A percentile compares a stretch with the other conserved stretches of the same genome.
These are phyloP conservation scores for Sarcodon aspratus DNA, from an alignment of 768 basidiomycete genomes.

Conservation along the genomic window DNA sequence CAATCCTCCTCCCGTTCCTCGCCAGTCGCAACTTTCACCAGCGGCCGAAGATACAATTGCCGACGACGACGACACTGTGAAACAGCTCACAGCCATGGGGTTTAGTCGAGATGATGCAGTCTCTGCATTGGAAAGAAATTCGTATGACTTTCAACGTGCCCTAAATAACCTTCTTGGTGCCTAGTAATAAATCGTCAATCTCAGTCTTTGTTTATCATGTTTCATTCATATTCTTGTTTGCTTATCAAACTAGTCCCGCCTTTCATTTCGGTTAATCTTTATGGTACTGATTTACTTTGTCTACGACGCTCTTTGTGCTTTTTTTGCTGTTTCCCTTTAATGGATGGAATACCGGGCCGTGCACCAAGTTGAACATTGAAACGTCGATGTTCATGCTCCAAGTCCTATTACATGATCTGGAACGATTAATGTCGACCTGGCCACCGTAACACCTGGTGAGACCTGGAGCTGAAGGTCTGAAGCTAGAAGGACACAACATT, in stretches of 20 bases:
- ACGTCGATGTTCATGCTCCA: too few species aligned
- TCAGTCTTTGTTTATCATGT: background rate
- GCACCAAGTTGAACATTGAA: too few species aligned
- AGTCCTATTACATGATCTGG: too few species aligned
- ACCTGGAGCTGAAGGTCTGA: too few species aligned
- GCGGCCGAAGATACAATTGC: constrained; percentile 39
- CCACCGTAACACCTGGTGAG: too few species aligned
- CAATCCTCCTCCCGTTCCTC: constrained; percentile 29
- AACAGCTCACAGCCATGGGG: constrained; percentile 81
- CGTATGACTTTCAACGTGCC: constrained; percentile 73
- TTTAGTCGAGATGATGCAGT: constrained; percentile 79
- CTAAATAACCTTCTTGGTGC: constrained; percentile 59
- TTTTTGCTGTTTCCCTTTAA: too few species aligned
- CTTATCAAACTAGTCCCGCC: background rate
- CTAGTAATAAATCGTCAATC: background rate
- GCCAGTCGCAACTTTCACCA: constrained; percentile 18
- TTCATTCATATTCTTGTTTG: background rate
- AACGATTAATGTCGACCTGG: too few species aligned
- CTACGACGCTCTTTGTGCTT: too few species aligned
- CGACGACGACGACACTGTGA: constrained; percentile 62
- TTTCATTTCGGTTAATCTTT: background rate
- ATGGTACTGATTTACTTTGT: background rate
- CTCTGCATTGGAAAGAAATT: constrained; percentile 71
- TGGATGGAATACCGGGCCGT: too few species aligned
- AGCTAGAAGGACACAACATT: too few species aligned